phyloP scores from a whole-genome alignment of 371 early-diverging fungal genomes.

The Choanephora cucurbitarum region DNA sequence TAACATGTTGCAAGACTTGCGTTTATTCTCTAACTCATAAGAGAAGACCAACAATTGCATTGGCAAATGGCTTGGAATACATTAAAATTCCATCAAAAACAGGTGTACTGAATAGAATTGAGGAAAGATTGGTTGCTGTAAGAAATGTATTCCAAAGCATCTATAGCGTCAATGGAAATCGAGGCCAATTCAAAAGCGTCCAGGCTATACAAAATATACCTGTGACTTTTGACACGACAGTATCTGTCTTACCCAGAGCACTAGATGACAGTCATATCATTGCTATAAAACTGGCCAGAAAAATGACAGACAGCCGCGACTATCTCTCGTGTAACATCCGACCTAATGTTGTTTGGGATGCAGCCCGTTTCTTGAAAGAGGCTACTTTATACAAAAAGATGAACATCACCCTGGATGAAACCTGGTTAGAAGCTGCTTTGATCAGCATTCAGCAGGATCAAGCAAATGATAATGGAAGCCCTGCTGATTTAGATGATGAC shows the following conservation, averaged over 20 bases:
- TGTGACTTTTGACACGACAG: constrained; percentile 7
- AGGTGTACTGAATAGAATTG: constrained; percentile 1
- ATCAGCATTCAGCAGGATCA: background rate
- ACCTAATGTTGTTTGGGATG: background rate
- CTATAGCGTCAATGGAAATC: constrained; percentile 2
- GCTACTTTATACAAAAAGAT: constrained; percentile 3
- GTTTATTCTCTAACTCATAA: too few relatives aligned
- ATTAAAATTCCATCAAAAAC: too few relatives aligned
- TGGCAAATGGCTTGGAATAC: too few relatives aligned
- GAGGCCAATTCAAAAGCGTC: constrained; percentile 3
- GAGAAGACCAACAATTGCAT: too few relatives aligned
- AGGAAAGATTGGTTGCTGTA: constrained; percentile 8
- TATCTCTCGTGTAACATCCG: constrained; percentile 7
- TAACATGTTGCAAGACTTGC: too few relatives aligned
- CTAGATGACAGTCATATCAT: constrained; percentile 3
- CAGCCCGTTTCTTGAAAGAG: background rate
- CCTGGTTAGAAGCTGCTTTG: background rate
- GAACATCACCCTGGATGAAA: constrained; percentile 4
- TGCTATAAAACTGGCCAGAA: constrained; percentile 6
- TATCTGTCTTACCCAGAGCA: background rate
- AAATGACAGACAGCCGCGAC: background rate
- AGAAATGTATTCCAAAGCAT: constrained; percentile 11
- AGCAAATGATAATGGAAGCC: background rate
- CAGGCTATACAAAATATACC: constrained; percentile 8
- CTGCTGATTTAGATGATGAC: background rate